A percentile compares a stretch with the other conserved stretches of the same genome.
Evolutionary conservation across 768 basidiomycete species (phyloP).

Genomic region (Boletus tomentosulus): DNA sequence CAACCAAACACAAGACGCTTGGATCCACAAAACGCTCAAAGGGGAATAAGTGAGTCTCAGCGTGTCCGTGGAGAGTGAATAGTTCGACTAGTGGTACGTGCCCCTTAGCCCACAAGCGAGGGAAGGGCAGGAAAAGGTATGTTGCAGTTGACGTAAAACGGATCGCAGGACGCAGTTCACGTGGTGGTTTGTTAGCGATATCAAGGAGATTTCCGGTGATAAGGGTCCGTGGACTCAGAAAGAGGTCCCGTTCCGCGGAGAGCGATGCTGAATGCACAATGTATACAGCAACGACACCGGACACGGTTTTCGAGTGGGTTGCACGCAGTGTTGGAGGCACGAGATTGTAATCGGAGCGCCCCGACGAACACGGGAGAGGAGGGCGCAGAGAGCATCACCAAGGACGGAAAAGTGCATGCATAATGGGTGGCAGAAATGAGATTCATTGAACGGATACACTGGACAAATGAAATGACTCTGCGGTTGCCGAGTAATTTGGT

Average conservation of each 20-base stretch:
- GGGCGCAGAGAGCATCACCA: slow-evolving; percentile 9
- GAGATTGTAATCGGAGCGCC: slow-evolving; percentile 1
- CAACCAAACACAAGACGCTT: slow-evolving; percentile 7
- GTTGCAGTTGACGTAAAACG: slow-evolving; percentile 28
- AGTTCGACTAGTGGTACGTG: slow-evolving; percentile 11
- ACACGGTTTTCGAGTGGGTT: slow-evolving; percentile 2
- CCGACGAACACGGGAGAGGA: slow-evolving; percentile 20
- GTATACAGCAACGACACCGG: neutral
- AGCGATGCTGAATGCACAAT: neutral
- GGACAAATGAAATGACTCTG: slow-evolving; percentile 27
- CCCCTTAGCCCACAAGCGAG: slow-evolving; percentile 30
- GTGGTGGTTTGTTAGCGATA: slow-evolving; percentile 15
- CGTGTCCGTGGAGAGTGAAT: slow-evolving; percentile 29
- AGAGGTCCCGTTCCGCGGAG: neutral
- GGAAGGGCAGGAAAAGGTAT: slow-evolving; percentile 28
- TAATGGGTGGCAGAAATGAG: slow-evolving; percentile 29
- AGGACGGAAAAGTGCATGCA: slow-evolving; percentile 19
- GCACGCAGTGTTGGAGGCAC: slow-evolving; percentile 1
- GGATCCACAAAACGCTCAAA: slow-evolving; percentile 14
- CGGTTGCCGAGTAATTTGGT: slow-evolving; percentile 18
- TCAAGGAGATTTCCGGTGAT: slow-evolving; percentile 27
- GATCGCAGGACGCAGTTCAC: slow-evolving; percentile 19
- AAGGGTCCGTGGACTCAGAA: slow-evolving; percentile 23
- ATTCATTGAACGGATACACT: slow-evolving; percentile 22
- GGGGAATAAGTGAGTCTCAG: slow-evolving; percentile 12